Evolutionary conservation across 768 basidiomycete species (phyloP), one percentile per base, ranked within the genome.

Genomic region (Hemileccinum rubropunctum): DNA sequence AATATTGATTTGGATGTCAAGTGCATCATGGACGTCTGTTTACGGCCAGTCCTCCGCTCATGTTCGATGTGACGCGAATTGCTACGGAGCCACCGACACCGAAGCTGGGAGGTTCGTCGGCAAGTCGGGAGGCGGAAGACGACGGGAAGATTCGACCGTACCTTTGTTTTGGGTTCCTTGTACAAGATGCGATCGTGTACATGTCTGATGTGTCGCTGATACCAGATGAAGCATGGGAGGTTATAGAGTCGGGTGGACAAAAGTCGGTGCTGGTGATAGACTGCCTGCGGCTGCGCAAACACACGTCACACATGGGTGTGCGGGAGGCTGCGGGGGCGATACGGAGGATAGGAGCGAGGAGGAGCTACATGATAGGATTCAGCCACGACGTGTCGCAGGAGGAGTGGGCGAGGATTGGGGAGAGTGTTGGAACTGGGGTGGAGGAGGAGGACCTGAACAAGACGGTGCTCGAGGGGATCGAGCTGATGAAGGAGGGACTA

Each of bases 241-340:
- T 82, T 44, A 68, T 84, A 45, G 55, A 64, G 30, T 57, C 52
- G 13, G 58, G 54, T 4, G 43, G 49, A 27, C 54, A 49, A 20
- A 66, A 66, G 45, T 73, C 83, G 2, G 76, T 89, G 21, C 74
- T 88, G 51, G 79, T 93, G 42, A 73, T 93, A 34, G 92, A 95
- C 65, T 89, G 88, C 56, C 72, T 95, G 30, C 76, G 81, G 45
- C 74, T 90, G 3, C 61, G 66, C 7, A 63, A 76, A 3, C 88
- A 91, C 63, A 79, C 74, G n/a, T 92, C 90, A 8, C 93, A 95
- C 65, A 79, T 89, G 59, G 88, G 88, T 4, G 60, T 93, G n/a
- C 72, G 70, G 27, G 77, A 86, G 53, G 76, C 91, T 2, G 69
- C 90, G 3, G 67, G 64, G 10, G 66, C 77, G 2, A 78, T 84